These are phyloP conservation scores for Aspergillus brunneoviolaceus DNA, from an alignment of 2,329 filamentous ascomycete species.

Conservation along the genomic window DNA sequence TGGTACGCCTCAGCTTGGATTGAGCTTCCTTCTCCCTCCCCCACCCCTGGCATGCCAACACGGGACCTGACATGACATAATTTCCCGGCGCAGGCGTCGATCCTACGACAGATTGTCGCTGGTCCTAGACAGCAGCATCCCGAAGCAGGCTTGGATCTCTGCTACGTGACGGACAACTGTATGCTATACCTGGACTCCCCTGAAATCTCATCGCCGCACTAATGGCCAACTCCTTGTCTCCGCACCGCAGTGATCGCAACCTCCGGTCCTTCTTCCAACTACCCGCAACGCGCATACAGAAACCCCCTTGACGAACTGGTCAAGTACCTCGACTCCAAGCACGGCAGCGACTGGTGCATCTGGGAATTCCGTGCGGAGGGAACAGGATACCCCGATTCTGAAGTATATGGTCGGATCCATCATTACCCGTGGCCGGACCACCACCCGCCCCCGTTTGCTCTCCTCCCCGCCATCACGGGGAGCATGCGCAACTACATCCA, in stretches of 20 bases:
- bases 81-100: constrained; percentile 55
- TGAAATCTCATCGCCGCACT: not conserved
- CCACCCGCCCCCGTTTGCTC: constrained; percentile 87
- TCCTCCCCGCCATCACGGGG: constrained; percentile 85
- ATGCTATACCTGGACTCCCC: constrained; percentile 9
- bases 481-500: constrained; percentile 88
- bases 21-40: not conserved
- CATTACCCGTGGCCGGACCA: constrained; percentile 98
- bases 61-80: constrained; percentile 20
- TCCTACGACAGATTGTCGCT: constrained; percentile 88
- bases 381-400: constrained; percentile 88
- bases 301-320: constrained; percentile 88
- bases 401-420: constrained; percentile 79
- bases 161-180: constrained; percentile 85
- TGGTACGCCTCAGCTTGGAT: not conserved
- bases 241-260: constrained; percentile 59
- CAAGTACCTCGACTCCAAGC: constrained; percentile 80
- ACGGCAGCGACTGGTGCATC: constrained; percentile 83
- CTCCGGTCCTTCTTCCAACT: constrained; percentile 85
- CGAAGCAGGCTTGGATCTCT: constrained; percentile 87
- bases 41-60: not conserved
- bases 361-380: constrained; percentile 98
- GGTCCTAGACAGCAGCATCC: constrained; percentile 79
- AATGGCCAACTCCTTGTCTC: constrained; percentile 1
- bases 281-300: constrained; percentile 87